phyloP scores from a whole-genome alignment of 2,329 filamentous ascomycete species.

The Colletotrichum sp. region DNA sequence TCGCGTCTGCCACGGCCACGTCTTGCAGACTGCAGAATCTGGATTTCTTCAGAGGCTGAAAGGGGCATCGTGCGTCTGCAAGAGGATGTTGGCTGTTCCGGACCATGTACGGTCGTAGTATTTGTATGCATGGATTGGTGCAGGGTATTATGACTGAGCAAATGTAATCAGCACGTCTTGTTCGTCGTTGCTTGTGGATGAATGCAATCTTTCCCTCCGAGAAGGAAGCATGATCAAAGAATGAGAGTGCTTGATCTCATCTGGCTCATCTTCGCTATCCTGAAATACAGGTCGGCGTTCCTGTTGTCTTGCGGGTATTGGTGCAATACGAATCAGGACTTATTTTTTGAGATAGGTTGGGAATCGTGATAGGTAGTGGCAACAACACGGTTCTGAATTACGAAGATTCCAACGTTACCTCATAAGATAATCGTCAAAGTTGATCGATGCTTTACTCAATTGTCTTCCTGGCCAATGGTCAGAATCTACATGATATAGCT shows the following conservation, averaged over 20 bases:
- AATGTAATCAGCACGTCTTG: no score
- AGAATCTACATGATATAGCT: no score
- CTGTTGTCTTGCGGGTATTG: background rate
- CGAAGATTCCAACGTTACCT: no score
- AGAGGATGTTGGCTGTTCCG: accelerated
- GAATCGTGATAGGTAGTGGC: no score
- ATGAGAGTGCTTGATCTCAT: background rate
- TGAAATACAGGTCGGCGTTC: background rate
- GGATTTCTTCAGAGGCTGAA: background rate
- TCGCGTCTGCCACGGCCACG: background rate
- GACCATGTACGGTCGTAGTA: accelerated
- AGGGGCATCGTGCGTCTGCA: accelerated
- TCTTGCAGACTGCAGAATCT: background rate
- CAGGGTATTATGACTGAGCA: accelerated
- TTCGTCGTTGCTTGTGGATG: no score
- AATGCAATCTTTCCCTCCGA: no score
- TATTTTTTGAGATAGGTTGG: no score
- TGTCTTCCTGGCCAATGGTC: background rate
- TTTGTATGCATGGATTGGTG: background rate
- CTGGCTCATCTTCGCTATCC: no score
- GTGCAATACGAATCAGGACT: background rate
- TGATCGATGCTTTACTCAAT: no score
- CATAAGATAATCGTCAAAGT: no score
- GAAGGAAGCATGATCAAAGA: background rate
- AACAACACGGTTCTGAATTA: no score